Conservation (phyloP, 345 rosid genomes). For the Salix arbutifolia region DNA sequence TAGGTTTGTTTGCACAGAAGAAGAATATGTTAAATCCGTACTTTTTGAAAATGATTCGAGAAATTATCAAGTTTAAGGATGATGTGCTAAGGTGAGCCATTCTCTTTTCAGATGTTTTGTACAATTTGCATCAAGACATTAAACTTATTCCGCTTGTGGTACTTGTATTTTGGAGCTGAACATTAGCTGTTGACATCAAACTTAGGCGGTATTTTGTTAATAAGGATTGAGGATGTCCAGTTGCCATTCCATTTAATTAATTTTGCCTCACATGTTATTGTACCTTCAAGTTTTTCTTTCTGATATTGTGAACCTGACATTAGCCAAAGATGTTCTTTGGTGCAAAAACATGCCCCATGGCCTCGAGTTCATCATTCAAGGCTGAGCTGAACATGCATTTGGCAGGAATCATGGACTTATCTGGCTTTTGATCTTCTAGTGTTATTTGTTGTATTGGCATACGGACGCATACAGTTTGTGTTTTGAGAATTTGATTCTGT, state of each 20-base stretch:
- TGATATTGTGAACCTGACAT: too few relatives aligned
- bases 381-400: neutral
- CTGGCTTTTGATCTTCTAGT: neutral
- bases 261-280: too few relatives aligned
- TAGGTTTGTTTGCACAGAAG: slow-evolving; percentile 73
- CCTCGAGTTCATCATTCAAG: neutral
- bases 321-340: neutral
- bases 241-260: neutral
- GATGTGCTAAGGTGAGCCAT: slow-evolving; percentile 48
- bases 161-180: neutral
- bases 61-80: slow-evolving; percentile 58
- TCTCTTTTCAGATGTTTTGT: neutral
- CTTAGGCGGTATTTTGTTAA: neutral
- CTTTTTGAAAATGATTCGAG: slow-evolving; percentile 83
- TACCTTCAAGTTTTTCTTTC: too few relatives aligned
- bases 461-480: neutral
- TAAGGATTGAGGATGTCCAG: neutral
- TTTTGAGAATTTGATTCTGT: neutral
- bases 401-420: too few relatives aligned
- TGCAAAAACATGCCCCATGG: neutral
- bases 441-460: neutral
- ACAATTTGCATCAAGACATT: neutral
- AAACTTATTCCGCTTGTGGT: neutral
- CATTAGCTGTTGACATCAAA: neutral
- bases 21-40: slow-evolving; percentile 51